Percentiles rank a stretch among this genome's conserved stretches.
These are phyloP conservation scores for Leccinum sublutescens DNA, from an alignment of 768 basidiomycete genomes.

Conservation along the genomic window DNA sequence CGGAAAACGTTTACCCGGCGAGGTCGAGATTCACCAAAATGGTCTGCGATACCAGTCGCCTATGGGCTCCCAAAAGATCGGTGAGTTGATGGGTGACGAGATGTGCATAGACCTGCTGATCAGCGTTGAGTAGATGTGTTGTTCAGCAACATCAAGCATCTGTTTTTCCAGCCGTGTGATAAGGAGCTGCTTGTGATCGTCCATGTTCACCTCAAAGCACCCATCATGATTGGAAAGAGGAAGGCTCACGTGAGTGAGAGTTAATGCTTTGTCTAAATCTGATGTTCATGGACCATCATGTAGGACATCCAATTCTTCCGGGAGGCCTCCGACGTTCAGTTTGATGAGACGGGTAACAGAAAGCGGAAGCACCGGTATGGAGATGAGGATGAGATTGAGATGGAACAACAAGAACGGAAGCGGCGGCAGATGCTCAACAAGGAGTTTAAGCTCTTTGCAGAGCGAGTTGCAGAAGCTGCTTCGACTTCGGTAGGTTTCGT, in stretches of 20 bases:
- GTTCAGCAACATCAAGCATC: conserved; percentile 96
- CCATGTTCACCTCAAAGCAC: conserved; percentile 89
- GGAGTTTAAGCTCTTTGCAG: conserved; percentile 91
- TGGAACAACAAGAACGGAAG: conserved; percentile 95
- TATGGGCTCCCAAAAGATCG: conserved; percentile 86
- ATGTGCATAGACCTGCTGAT: conserved; percentile 4
- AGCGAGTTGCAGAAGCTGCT: conserved; percentile 85
- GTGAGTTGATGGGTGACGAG: conserved; percentile 41
- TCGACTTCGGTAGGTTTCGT: conserved; percentile 60
- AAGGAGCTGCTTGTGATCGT: conserved; percentile 92
- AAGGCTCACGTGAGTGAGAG: conserved; percentile 76
- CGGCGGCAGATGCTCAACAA: conserved; percentile 87
- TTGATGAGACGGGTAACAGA: conserved; percentile 98
- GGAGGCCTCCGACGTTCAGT: conserved; percentile 95
- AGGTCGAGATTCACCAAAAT: conserved; percentile 97
- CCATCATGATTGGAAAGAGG: conserved; percentile 99
- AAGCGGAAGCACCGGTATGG: conserved; percentile 96
- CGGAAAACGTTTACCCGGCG: conserved; percentile 93
- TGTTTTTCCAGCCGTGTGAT: conserved; percentile 99
- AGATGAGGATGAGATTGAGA: conserved; percentile 98
- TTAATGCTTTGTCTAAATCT: neutral
- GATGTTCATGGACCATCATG: conserved; percentile 2
- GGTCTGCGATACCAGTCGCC: conserved; percentile 91
- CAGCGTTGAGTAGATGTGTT: conserved; percentile 63
- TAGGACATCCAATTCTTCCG: conserved; percentile 98